These are phyloP conservation scores for Sporobolus alterniflorus DNA, from an alignment of 202 grass and related monocot species.

Conservation along the genomic window DNA sequence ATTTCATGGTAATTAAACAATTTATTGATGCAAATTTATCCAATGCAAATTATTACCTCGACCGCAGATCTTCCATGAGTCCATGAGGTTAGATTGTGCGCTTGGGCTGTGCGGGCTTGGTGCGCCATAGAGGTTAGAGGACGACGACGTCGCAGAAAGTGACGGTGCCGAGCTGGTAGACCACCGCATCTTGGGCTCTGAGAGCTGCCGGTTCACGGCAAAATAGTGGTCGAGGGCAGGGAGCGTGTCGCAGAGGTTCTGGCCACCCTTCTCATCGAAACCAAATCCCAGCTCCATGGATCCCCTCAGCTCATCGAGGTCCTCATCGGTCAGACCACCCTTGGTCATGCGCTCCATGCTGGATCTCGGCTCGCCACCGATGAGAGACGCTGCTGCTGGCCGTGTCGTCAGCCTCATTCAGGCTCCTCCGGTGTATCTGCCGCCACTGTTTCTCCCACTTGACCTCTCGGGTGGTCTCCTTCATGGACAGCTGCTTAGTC, in stretches of 20 bases:
- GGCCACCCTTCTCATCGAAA: slow-evolving; percentile 56
- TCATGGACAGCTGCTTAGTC: slow-evolving; percentile 67
- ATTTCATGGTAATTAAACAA: background rate
- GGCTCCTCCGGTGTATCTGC: slow-evolving; percentile 46
- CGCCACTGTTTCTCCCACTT: slow-evolving; percentile 68
- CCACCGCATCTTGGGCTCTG: slow-evolving; percentile 44
- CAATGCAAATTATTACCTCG: slow-evolving; percentile 27
- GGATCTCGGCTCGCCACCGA: background rate
- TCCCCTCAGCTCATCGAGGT: slow-evolving; percentile 67
- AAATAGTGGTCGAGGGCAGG: slow-evolving; percentile 72
- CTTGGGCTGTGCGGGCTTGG: slow-evolving; percentile 45
- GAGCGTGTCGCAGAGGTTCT: slow-evolving; percentile 69
- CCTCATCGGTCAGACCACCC: slow-evolving; percentile 54
- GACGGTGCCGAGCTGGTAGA: slow-evolving; percentile 44
- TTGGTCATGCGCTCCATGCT: background rate
- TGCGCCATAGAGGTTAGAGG: slow-evolving; percentile 39
- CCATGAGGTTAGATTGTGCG: slow-evolving; percentile 12
- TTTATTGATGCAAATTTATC: background rate
- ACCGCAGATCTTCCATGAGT: slow-evolving; percentile 63
- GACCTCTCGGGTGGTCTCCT: slow-evolving; percentile 67
- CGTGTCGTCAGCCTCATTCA: background rate
- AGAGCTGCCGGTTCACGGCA: slow-evolving; percentile 59
- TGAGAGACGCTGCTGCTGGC: background rate
- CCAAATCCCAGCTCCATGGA: slow-evolving; percentile 77
- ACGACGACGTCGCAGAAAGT: slow-evolving; percentile 31